phyloP scores from a whole-genome alignment of 139 green algal species.

The Picochlorum sp. region DNA sequence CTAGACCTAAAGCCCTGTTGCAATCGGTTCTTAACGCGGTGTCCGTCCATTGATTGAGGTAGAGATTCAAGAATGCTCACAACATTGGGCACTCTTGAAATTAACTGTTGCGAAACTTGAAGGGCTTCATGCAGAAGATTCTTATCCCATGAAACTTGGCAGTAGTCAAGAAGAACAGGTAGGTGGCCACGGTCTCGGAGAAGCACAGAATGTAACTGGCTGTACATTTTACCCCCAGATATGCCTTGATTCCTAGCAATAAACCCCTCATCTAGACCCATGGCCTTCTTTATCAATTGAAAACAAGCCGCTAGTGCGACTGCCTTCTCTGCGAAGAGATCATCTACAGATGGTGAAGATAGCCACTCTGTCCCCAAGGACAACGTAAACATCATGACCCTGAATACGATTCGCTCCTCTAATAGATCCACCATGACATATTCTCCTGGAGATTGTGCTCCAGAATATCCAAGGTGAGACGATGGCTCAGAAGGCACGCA shows the following conservation, averaged over 20 bases:
- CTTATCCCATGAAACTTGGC: neutral
- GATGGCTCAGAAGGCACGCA: too few species aligned
- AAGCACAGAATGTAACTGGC: neutral
- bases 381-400: neutral
- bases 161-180: neutral
- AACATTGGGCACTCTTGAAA: neutral
- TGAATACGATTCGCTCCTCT: conserved; percentile 1
- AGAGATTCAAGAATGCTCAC: neutral
- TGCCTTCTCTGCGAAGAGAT: neutral
- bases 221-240: neutral
- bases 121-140: neutral
- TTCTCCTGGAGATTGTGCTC: conserved; percentile 14
- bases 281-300: neutral
- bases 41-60: neutral
- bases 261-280: neutral
- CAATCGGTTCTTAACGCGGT: neutral
- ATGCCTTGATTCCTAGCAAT: neutral
- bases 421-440: conserved; percentile 57
- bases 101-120: neutral
- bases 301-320: neutral
- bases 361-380: conserved; percentile 1
- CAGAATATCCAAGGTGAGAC: too few species aligned
- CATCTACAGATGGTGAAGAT: neutral
- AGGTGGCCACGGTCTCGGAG: neutral
- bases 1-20: neutral